These are phyloP conservation scores for Sarocladium oryzae DNA, from an alignment of 2,329 filamentous ascomycete species.

Conservation along the genomic window DNA sequence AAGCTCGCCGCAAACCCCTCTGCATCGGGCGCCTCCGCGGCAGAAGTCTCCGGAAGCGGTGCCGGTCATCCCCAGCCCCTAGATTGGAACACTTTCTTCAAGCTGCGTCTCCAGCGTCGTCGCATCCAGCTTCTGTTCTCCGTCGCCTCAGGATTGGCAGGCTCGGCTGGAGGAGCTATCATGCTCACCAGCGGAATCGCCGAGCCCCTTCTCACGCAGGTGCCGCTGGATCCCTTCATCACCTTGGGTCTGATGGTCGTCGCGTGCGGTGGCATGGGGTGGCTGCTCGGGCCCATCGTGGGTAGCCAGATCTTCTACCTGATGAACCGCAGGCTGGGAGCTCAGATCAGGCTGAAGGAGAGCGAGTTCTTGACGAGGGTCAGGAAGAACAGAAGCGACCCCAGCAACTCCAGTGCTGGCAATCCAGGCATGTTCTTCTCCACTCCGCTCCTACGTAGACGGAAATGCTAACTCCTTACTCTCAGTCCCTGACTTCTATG, in stretches of 20 bases:
- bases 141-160: constrained; percentile 54
- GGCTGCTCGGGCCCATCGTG: constrained; percentile 78
- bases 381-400: constrained; percentile 88
- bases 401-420: constrained; percentile 76
- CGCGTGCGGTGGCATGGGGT: constrained; percentile 72
- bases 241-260: constrained; percentile 76
- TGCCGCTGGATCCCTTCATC: constrained; percentile 83
- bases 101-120: constrained; percentile 77
- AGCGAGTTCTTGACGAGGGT: constrained; percentile 88
- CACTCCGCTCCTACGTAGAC: too few relatives aligned
- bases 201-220: constrained; percentile 61
- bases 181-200: constrained; percentile 65
- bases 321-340: constrained; percentile 63
- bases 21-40: constrained; percentile 19
- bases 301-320: constrained; percentile 76
- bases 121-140: constrained; percentile 78
- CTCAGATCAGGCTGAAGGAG: constrained; percentile 80
- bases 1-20: constrained; percentile 10
- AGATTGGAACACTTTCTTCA: constrained; percentile 91
- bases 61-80: constrained; percentile 33
- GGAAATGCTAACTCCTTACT: constrained; percentile 14
- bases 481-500: constrained; percentile 91
- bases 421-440: constrained; percentile 59
- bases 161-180: constrained; percentile 57
- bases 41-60: constrained; percentile 20